phyloP scores from a whole-genome alignment of 2,329 filamentous ascomycete species.

The Trichoderma asperellum region DNA sequence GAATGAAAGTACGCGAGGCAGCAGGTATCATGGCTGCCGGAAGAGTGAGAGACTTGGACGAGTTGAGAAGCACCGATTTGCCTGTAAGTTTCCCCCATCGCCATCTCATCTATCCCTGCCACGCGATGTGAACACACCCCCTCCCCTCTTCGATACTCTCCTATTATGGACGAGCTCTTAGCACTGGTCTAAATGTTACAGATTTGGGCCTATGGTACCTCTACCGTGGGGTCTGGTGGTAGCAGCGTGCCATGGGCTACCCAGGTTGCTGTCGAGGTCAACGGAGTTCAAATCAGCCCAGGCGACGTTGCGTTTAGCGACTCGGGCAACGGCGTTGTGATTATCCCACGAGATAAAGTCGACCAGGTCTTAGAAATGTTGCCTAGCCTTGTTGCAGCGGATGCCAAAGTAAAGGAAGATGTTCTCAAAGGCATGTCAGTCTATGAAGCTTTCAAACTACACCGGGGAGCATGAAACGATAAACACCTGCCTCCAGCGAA shows the following conservation, averaged over 20 bases:
- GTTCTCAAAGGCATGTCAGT: conserved; percentile 66
- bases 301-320: conserved; percentile 75
- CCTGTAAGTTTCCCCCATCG: conserved; percentile 50
- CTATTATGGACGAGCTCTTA: conserved; percentile 5
- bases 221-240: conserved; percentile 60
- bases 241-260: conserved; percentile 61
- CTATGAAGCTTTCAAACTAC: conserved; percentile 66
- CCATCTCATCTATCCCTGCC: background rate
- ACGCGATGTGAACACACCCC: conserved; percentile 5
- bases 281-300: conserved; percentile 48
- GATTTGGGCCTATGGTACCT: conserved; percentile 61
- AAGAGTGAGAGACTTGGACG: conserved; percentile 66
- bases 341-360: conserved; percentile 65
- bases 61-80: conserved; percentile 59
- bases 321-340: conserved; percentile 68
- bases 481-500: background rate
- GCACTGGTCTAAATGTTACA: conserved; percentile 35
- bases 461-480: conserved; percentile 45
- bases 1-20: conserved; percentile 66
- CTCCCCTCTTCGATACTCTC: background rate
- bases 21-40: conserved; percentile 69
- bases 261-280: conserved; percentile 50
- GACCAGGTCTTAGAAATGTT: conserved; percentile 64
- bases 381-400: conserved; percentile 54
- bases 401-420: conserved; percentile 66